Evolutionary conservation across 345 rosid species (phyloP), one percentile per base, ranked within the genome.

Genomic region (Noccaea bulbosa): DNA sequence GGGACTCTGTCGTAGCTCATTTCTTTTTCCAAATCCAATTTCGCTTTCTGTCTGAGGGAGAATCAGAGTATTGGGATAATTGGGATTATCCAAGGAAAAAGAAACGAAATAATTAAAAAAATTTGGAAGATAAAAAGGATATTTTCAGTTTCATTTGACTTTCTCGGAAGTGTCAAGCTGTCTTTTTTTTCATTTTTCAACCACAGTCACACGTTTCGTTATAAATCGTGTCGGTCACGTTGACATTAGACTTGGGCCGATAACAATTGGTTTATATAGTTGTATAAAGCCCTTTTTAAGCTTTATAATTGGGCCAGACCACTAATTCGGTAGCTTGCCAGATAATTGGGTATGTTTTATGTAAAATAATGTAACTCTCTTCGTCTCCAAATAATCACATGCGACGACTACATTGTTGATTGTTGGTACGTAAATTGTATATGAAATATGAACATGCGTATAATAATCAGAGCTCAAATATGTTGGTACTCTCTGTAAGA

Each of bases 1-100:
- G 84, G 80, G 57, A 44, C 62, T 73, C 68, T 82, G 63, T 85
- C 82, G 88, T 89, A 89, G 73, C 90, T 89, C 92, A 89, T 87
- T 17, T 67, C 39, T 43, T 44, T 11, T 24, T 15, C 56, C 56
- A 24, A 27, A 22, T 51, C 56, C 56, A 50, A 52, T 37, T 14
- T 38, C 33, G 49, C 40, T 48, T 47, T 47, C 24, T 27, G 64
- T 38, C 6, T 24, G 48, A 51, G 34, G 33, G 37, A 38, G 33
- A 57, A 39, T 49, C 61, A 32, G 39, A 71, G 0, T 37, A 46
- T 71, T 62, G 48, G 55, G 20, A 17, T 17, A 17, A 17, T 17
- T 17, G 20, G 20, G 47, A 52, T 53, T 71, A 53, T 62, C 64
- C 16, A 15, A 1, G 16, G 17, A 30, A 15, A 3, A 39, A 57